Percentiles rank a stretch among this genome's conserved stretches.
These are phyloP conservation scores for Globisporangium spinosum DNA, from an alignment of 352 stramenopile genomes.

Conservation along the genomic window DNA sequence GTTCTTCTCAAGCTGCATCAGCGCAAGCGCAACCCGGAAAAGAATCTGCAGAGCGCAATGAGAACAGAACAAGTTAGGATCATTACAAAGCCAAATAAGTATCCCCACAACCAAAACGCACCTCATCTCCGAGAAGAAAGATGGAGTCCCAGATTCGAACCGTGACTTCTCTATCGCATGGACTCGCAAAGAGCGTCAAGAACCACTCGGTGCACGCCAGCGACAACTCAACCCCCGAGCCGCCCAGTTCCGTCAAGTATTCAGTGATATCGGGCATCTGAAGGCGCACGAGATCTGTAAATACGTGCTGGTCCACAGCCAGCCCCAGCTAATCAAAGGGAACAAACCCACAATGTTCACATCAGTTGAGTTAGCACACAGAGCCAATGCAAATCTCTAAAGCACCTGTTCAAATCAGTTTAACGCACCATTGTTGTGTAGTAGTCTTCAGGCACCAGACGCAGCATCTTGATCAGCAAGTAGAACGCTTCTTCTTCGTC, in stretches of 20 bases:
- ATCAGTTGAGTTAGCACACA: not conserved
- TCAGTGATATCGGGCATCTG: slow-evolving; percentile 69
- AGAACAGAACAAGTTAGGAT: not conserved
- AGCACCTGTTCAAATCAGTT: not conserved
- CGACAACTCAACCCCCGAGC: slow-evolving; percentile 83
- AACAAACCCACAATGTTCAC: not conserved
- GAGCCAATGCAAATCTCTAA: not conserved
- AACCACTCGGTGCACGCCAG: slow-evolving; percentile 89
- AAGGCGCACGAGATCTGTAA: slow-evolving; percentile 76
- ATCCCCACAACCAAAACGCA: slow-evolving; percentile 16
- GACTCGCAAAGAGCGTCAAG: slow-evolving; percentile 82
- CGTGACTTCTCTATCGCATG: slow-evolving; percentile 66
- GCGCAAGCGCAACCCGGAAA: slow-evolving; percentile 68
- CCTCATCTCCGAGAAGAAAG: slow-evolving; percentile 81
- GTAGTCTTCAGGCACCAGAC: slow-evolving; percentile 80
- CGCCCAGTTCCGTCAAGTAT: slow-evolving; percentile 58
- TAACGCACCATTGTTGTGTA: slow-evolving; percentile 83
- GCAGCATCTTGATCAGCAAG: slow-evolving; percentile 75
- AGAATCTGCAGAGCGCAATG: slow-evolving; percentile 38
- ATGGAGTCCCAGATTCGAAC: slow-evolving; percentile 82
- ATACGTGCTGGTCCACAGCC: slow-evolving; percentile 87
- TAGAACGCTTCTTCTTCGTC: slow-evolving; percentile 81
- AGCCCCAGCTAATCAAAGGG: slow-evolving; percentile 51
- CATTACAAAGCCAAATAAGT: not conserved
- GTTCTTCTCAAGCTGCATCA: slow-evolving; percentile 64